Percentiles rank a stretch among this genome's conserved stretches.
phyloP scores from a whole-genome alignment of 495 filamentous ascomycete genomes.

The Lentithecium fluviatile region DNA sequence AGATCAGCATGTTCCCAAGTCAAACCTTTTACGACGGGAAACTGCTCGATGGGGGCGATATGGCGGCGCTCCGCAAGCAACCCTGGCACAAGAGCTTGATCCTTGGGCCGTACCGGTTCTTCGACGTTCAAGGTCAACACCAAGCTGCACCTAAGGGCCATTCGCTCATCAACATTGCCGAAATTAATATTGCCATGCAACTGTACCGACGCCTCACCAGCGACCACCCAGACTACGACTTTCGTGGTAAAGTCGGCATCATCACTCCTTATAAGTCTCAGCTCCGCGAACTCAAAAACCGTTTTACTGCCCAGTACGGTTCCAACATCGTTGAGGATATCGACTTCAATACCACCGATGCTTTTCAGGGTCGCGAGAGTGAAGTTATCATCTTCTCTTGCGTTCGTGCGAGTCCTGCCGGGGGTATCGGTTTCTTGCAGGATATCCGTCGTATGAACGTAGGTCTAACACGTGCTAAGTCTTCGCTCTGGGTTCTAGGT shows the following conservation, averaged over 20 bases:
- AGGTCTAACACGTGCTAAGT: conserved; percentile 92
- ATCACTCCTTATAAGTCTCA: conserved; percentile 98
- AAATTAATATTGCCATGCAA: conserved; percentile 78
- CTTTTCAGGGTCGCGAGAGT: conserved; percentile 93
- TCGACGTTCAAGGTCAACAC: conserved; percentile 89
- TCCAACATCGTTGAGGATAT: conserved; percentile 70
- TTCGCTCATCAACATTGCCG: conserved; percentile 85
- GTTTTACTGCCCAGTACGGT: conserved; percentile 71
- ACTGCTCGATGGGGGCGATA: conserved; percentile 78
- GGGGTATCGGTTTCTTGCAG: conserved; percentile 94
- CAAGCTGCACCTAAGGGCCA: conserved; percentile 72
- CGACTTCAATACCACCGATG: conserved; percentile 98
- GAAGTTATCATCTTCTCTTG: conserved; percentile 99
- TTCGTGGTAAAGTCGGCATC: conserved; percentile 84
- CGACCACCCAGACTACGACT: conserved; percentile 68
- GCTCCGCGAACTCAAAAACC: conserved; percentile 70
- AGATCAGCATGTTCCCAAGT: conserved; percentile 88
- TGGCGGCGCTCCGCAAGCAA: conserved; percentile 69
- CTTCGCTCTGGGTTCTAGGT: conserved; percentile 90
- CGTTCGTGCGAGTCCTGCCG: conserved; percentile 80
- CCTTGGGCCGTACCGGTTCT: conserved; percentile 94
- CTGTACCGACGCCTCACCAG: conserved; percentile 73
- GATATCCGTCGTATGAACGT: conserved; percentile 99
- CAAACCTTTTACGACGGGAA: conserved; percentile 85
- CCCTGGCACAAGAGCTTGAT: conserved; percentile 82